Conservation (phyloP, 768 basidiomycete genomes). For the Lentinula sp. region DNA sequence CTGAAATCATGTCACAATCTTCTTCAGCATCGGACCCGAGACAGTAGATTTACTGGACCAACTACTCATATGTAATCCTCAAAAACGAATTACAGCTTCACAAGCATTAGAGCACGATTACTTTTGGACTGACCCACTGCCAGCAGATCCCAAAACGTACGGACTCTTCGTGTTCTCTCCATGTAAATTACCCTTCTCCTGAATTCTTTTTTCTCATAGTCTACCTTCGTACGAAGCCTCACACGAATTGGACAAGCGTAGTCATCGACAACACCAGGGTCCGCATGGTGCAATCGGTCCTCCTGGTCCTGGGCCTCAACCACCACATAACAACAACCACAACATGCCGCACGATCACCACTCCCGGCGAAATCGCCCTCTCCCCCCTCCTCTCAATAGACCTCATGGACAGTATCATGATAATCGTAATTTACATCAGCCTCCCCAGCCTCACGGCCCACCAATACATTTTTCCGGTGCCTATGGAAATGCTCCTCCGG, state of each 20-base stretch:
- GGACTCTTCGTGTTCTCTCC: conserved; percentile 13
- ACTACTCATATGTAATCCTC: conserved; percentile 78
- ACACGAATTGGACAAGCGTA: conserved; percentile 76
- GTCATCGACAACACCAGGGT: conserved; percentile 32
- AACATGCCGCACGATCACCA: neutral
- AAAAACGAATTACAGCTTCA: conserved; percentile 74
- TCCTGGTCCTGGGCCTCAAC: neutral
- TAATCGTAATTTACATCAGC: neutral
- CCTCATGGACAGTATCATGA: neutral
- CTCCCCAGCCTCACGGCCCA: neutral
- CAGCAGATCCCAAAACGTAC: conserved; percentile 79
- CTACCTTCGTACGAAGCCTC: conserved; percentile 76
- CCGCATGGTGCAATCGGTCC: neutral
- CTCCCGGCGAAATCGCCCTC: neutral
- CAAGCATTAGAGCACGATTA: conserved; percentile 90
- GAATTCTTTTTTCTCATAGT: conserved; percentile 24
- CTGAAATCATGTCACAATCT: conserved; percentile 2
- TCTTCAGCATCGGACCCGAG: conserved; percentile 56
- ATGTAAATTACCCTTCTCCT: too few relatives aligned
- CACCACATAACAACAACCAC: neutral
- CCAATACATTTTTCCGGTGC: neutral
- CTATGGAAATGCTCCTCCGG: neutral
- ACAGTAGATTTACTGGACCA: conserved; percentile 80
- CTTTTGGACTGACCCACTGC: conserved; percentile 89
- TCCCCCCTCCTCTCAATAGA: neutral